Base-by-base conservation (phyloP, 1,139 yeast species). In the Candida mesenterica region DNA sequence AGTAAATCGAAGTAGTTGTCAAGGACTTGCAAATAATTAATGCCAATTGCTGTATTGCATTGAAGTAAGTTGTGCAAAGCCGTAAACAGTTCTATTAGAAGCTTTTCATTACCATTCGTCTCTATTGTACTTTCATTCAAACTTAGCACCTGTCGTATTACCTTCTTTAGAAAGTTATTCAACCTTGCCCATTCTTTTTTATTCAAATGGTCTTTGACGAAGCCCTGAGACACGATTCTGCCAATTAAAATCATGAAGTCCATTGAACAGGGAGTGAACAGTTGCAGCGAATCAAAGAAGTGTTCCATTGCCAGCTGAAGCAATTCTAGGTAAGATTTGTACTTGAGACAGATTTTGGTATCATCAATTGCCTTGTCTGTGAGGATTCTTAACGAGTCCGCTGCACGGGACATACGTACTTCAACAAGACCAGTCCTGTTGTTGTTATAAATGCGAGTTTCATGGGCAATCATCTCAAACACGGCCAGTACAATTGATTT, bases 141-240 rank as follows among this genome's bases (percentile, higher is more conserved):
- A n/a, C 26, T 32, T 19, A 13, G 24, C 16, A 30, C 31, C 23
- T 10, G 25, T 12, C 35, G 22, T 14, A 32, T 33, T 5, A 20
- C 23, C 19, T 23, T 23, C 39, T 65, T 32, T 4, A 64, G 38
- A 22, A 56, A 57, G 1, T 42, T 43, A 23, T 55, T 49, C 3
- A 65, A 47, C 3, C 41, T 45, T 7, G 34, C 30, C 68, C 75
- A 70, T 13, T 62, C 65, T 2, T 43, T 46, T 3, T 41, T 38
- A 22, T 57, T 50, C 6, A 75, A 45, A 46, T 73, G 76, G 25
- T 68, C 72, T 39, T 59, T 59, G 39, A 75, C 68, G 31, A 50
- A 61, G 20, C 54, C 59, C 29, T 56, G 44, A 5, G 48, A 45
- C 6, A 72, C 41, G 2, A 73, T 45, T 2, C 45, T 36, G 14